phyloP scores from a whole-genome alignment of 169 alveolate species.

The Blepharisma undulans region DNA sequence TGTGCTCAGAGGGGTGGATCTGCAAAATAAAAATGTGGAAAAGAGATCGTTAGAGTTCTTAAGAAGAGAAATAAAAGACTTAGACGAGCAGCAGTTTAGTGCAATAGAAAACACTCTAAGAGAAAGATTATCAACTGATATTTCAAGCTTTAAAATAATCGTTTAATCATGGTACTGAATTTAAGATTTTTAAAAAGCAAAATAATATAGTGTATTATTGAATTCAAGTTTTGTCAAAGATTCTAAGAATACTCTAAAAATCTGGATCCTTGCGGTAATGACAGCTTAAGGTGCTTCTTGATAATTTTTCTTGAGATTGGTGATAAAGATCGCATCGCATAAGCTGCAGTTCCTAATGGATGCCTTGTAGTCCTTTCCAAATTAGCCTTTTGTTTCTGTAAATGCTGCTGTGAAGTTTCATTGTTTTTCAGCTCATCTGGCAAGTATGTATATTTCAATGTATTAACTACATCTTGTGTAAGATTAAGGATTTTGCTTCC shows the following conservation, averaged over 20 bases:
- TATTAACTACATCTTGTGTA: background rate
- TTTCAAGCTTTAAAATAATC: background rate
- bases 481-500: background rate
- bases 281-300: background rate
- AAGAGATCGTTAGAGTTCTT: background rate
- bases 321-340: background rate
- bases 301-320: background rate
- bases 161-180: background rate
- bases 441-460: background rate
- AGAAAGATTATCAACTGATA: background rate
- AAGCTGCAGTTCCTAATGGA: conserved; percentile 17
- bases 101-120: background rate
- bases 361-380: background rate
- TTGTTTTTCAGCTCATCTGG: background rate
- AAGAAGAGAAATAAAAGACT: background rate
- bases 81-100: background rate
- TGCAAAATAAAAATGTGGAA: background rate
- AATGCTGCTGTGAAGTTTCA: background rate
- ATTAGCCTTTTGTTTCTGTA: background rate
- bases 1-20: background rate
- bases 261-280: conserved; percentile 5
- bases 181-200: background rate
- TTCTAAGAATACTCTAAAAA: background rate
- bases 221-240: too few relatives aligned
- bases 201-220: too few relatives aligned